Evolutionary conservation across 2,329 filamentous ascomycete species (phyloP), one percentile per base, ranked within the genome.

Genomic region (Phialophora macrospora): DNA sequence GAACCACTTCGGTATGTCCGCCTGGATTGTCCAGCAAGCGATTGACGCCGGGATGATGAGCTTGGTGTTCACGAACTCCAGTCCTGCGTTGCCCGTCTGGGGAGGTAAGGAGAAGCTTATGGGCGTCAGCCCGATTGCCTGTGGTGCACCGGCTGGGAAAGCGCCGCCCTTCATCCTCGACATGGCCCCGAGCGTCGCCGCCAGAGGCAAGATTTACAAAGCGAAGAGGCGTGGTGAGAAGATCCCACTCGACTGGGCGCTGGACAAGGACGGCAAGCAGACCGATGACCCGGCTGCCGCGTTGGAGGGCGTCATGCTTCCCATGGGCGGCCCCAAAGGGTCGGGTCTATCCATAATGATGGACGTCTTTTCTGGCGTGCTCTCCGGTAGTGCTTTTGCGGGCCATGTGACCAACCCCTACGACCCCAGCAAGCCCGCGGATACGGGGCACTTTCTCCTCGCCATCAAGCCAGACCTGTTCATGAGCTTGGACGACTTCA

Each of bases 251-350:
- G 79, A 89, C 71, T 95, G 91, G 91, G 91, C 90, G 0, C 80
- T 94, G 6, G 90, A 94, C 75, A 82, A 79, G 0, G 84, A 93
- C 17, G 91, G 91, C 0, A 80, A 80, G 12, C 82, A 78, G n/a
- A 92, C 90, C 0, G 85, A 90, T 63, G 90, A 95, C 71, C 90
- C 92, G 0, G 84, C 82, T 0, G 83, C 82, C 22, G 92, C 91
- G 0, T 78, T 95, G 9, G 85, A 87, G 38, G 91, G 91, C 0
- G 90, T 93, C 3, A 94, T 95, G 91, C 78, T 94, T 22, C 91
- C 91, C 0, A 93, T 95, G 89, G 91, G 91, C 2, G 91, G 92
- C 0, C 90, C 91, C 0, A 95, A 95, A 76, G 92, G 92, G 0
- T 91, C 88, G 1, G 92, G 85, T 0, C 76, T 95, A 48, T 81